Conservation (phyloP, 805 yeast genomes). For the Teunomyces atbi region DNA sequence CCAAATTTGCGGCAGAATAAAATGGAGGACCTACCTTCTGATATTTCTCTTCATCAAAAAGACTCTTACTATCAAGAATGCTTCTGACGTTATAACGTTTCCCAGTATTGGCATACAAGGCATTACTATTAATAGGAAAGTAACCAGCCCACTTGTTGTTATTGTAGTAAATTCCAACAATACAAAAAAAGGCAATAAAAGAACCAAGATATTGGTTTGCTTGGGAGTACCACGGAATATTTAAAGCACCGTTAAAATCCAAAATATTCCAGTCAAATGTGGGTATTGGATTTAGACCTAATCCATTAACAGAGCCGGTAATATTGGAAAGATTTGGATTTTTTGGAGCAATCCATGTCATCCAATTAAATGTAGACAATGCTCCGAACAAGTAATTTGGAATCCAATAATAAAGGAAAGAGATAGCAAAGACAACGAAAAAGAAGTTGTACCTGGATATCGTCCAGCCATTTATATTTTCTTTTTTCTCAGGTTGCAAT, state of each 20-base stretch:
- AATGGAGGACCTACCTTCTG: constrained; percentile 20
- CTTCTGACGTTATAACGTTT: constrained; percentile 16
- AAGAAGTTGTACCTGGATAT: constrained; percentile 24
- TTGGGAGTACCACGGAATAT: constrained; percentile 24
- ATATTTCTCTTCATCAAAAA: constrained; percentile 16
- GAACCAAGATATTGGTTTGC: constrained; percentile 23
- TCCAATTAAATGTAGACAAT: constrained; percentile 50
- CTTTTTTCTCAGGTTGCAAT: constrained; percentile 22
- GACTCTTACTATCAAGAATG: constrained; percentile 6
- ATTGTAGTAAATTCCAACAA: constrained; percentile 27
- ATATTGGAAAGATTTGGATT: constrained; percentile 47
- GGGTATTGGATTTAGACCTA: constrained; percentile 31
- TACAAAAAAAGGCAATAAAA: constrained; percentile 20
- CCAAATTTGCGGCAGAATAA: constrained; percentile 22
- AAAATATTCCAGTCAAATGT: constrained; percentile 29
- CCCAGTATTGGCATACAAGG: constrained; percentile 26
- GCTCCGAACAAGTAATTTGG: constrained; percentile 44
- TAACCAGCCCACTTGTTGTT: constrained; percentile 29
- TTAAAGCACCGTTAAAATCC: constrained; percentile 13
- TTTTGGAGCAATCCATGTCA: constrained; percentile 55
- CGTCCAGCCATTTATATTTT: constrained; percentile 31
- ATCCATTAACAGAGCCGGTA: constrained; percentile 43
- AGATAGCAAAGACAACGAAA: constrained; percentile 11
- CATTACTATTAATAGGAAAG: constrained; percentile 22
- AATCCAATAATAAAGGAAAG: constrained; percentile 38